A percentile compares a stretch with the other conserved stretches of the same genome.
These are phyloP conservation scores for Ophiocordyceps robertsii DNA, from an alignment of 2,329 filamentous ascomycete genomes.

Conservation along the genomic window DNA sequence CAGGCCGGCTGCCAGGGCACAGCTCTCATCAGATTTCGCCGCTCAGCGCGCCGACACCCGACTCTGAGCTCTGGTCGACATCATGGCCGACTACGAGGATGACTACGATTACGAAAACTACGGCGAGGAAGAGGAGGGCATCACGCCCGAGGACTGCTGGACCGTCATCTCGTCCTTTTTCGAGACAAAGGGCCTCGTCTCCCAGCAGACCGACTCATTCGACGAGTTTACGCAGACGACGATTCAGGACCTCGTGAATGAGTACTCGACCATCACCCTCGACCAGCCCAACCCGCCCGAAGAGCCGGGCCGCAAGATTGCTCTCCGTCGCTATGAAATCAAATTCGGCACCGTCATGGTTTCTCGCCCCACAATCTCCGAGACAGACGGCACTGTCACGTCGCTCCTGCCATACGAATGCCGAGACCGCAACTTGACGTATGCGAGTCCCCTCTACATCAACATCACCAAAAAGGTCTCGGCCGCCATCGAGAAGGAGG, in stretches of 20 bases:
- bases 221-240: slow-evolving; percentile 92
- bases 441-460: slow-evolving; percentile 82
- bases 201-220: slow-evolving; percentile 96
- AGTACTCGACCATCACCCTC: slow-evolving; percentile 82
- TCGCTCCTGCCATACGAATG: slow-evolving; percentile 89
- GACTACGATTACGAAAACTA: slow-evolving; percentile 56
- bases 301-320: slow-evolving; percentile 64
- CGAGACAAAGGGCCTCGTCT: slow-evolving; percentile 87
- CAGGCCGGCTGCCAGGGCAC: too few species aligned
- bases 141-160: slow-evolving; percentile 98
- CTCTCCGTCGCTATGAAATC: slow-evolving; percentile 86
- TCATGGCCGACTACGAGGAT: slow-evolving; percentile 44
- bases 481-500: slow-evolving; percentile 63
- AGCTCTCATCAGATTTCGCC: too few species aligned
- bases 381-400: slow-evolving; percentile 79
- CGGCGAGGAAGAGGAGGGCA: slow-evolving; percentile 52
- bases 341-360: slow-evolving; percentile 86
- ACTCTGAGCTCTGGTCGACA: slow-evolving; percentile 4
- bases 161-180: slow-evolving; percentile 96
- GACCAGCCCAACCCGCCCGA: slow-evolving; percentile 78
- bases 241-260: slow-evolving; percentile 86
- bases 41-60: too few species aligned
- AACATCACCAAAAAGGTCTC: slow-evolving; percentile 77
- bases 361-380: slow-evolving; percentile 79
- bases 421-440: slow-evolving; percentile 88